Percentiles rank a stretch among this genome's conserved stretches.
phyloP scores from a whole-genome alignment of 1,284 basidiomycete genomes.

The Rhodotorula sp. region DNA sequence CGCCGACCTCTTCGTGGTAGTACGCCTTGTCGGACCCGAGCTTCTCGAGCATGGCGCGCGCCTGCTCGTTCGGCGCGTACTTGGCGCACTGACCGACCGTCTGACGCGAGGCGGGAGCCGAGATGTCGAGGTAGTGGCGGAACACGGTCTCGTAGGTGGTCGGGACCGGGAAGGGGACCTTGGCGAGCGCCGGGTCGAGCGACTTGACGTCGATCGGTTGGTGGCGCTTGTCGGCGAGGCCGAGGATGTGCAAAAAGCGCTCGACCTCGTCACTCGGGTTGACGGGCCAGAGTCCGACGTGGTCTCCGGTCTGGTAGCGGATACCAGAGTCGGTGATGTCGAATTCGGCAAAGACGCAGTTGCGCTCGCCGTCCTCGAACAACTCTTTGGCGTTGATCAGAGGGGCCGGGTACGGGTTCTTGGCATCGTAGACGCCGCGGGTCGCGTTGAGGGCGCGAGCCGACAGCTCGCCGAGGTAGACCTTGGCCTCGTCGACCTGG shows the following conservation, averaged over 20 bases:
- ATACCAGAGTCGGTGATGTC: conserved; percentile 92
- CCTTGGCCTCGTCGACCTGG: conserved; percentile 66
- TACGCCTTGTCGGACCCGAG: conserved; percentile 84
- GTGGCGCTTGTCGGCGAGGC: conserved; percentile 66
- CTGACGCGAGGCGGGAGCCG: conserved; percentile 87
- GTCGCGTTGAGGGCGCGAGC: conserved; percentile 83
- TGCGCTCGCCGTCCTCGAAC: conserved; percentile 75
- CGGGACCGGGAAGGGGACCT: conserved; percentile 97
- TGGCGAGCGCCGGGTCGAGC: conserved; percentile 93
- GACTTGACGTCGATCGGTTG: conserved; percentile 87
- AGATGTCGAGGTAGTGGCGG: conserved; percentile 96
- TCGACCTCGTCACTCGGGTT: conserved; percentile 92
- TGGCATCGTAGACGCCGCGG: conserved; percentile 91
- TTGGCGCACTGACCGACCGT: conserved; percentile 82
- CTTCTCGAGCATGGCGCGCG: conserved; percentile 69
- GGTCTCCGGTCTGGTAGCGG: conserved; percentile 98
- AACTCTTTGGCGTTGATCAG: conserved; percentile 77
- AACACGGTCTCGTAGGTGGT: conserved; percentile 93
- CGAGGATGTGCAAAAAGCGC: conserved; percentile 80
- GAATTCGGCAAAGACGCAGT: conserved; percentile 94
- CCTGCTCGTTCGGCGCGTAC: conserved; percentile 79
- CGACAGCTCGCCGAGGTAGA: conserved; percentile 79
- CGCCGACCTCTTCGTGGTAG: conserved; percentile 71
- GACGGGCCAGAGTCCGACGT: conserved; percentile 94
- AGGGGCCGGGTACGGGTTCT: conserved; percentile 92